These are phyloP conservation scores for Paecilomyces fulvus DNA, from an alignment of 2,329 filamentous ascomycete species.

Conservation along the genomic window DNA sequence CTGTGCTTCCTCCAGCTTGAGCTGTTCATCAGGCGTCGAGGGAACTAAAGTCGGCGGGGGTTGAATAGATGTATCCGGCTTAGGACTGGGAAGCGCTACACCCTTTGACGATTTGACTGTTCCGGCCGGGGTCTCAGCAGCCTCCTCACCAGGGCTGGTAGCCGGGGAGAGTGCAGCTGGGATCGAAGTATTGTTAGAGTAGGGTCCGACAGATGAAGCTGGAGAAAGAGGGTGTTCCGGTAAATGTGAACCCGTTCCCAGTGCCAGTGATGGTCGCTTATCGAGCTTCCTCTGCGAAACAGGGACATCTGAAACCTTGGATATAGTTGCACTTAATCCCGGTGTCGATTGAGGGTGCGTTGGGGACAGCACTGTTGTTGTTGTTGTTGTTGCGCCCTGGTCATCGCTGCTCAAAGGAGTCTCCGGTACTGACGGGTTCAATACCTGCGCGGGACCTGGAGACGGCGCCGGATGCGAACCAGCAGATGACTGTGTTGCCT, in stretches of 20 bases:
- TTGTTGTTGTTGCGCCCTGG: slow-evolving; percentile 12
- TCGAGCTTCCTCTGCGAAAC: slow-evolving; percentile 19
- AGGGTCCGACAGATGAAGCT: slow-evolving; percentile 58
- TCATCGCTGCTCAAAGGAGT: slow-evolving; percentile 16
- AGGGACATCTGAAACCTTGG: slow-evolving; percentile 10
- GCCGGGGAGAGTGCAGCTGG: slow-evolving; percentile 61
- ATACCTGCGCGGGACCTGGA: slow-evolving; percentile 29
- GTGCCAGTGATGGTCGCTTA: slow-evolving; percentile 17
- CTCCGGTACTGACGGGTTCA: slow-evolving; percentile 11
- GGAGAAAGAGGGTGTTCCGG: slow-evolving; percentile 39
- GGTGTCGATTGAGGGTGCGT: slow-evolving; percentile 11
- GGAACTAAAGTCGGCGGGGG: slow-evolving; percentile 27
- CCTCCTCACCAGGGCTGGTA: slow-evolving; percentile 64
- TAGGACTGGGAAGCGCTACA: slow-evolving; percentile 12
- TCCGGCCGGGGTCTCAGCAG: slow-evolving; percentile 35
- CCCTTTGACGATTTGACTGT: slow-evolving; percentile 14
- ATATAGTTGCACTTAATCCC: slow-evolving; percentile 7
- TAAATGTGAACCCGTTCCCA: slow-evolving; percentile 15
- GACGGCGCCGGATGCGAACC: slow-evolving; percentile 44
- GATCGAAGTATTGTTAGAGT: slow-evolving; percentile 64
- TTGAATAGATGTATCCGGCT: slow-evolving; percentile 14
- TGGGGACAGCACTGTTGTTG: slow-evolving; percentile 10
- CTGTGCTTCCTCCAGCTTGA: slow-evolving; percentile 48
- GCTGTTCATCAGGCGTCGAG: slow-evolving; percentile 51
- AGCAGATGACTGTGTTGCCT: slow-evolving; percentile 6